These are phyloP conservation scores for Leccinum incarnatum DNA, from an alignment of 768 basidiomycete species.

Conservation along the genomic window DNA sequence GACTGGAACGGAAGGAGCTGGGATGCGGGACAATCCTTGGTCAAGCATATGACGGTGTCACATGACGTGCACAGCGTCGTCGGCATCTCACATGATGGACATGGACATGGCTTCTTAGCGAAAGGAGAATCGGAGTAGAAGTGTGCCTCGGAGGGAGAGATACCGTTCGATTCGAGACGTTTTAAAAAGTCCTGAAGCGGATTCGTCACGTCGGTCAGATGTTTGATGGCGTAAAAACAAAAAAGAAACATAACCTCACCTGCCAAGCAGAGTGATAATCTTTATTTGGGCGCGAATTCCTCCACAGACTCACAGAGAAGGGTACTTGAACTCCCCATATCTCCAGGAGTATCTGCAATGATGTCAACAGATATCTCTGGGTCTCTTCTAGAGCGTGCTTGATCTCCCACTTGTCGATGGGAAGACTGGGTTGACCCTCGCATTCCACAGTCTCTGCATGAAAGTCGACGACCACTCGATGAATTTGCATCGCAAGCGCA, in stretches of 20 bases:
- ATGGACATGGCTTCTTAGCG: not conserved
- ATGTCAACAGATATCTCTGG: not conserved
- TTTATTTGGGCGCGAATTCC: too few relatives aligned
- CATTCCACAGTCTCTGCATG: not conserved
- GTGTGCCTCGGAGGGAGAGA: not conserved
- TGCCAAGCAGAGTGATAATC: not conserved
- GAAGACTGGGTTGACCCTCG: not conserved
- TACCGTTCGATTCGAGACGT: not conserved
- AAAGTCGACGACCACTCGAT: not conserved
- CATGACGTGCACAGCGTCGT: not conserved
- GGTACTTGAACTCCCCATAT: not conserved
- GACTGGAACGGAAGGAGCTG: not conserved
- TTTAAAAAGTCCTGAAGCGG: not conserved
- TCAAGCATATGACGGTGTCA: not conserved
- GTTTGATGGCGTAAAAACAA: not conserved
- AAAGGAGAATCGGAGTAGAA: not conserved
- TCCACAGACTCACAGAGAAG: not conserved
- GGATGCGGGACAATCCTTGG: not conserved
- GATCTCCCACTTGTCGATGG: not conserved
- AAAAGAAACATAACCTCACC: not conserved
- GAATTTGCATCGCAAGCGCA: not conserved
- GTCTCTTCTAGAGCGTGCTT: not conserved
- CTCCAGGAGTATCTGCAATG: not conserved
- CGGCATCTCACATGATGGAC: not conserved
- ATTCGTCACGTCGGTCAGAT: not conserved